Evolutionary conservation across 441 rosid genomes (phyloP).

Genomic region (Kokia cookei): DNA sequence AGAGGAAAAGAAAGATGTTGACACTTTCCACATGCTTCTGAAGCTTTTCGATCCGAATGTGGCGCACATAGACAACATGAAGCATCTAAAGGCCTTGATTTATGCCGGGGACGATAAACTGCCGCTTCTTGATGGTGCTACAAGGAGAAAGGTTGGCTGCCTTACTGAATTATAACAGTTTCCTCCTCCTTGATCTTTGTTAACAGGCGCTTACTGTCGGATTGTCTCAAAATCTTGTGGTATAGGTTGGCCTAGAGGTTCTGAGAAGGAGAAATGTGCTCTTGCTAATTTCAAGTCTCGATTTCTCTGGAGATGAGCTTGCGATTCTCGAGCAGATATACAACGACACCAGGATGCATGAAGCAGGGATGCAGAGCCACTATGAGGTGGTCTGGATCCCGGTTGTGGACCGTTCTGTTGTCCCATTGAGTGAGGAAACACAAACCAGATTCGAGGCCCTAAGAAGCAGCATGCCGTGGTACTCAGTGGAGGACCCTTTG

Average conservation of each 20-base stretch:
- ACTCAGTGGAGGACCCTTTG: constrained; percentile 46
- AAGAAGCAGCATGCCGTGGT: constrained; percentile 55
- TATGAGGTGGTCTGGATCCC: constrained; percentile 76
- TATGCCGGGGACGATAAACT: constrained; percentile 25
- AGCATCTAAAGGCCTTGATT: constrained; percentile 31
- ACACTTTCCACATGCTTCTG: constrained; percentile 19
- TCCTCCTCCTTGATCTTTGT: not conserved
- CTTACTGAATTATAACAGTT: not conserved
- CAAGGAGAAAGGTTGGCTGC: constrained; percentile 36
- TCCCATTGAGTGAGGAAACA: constrained; percentile 30
- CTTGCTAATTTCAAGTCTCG: constrained; percentile 53
- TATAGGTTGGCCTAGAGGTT: constrained; percentile 32
- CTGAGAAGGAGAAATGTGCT: constrained; percentile 58
- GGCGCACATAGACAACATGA: constrained; percentile 39
- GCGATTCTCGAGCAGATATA: constrained; percentile 53
- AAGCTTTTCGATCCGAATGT: constrained; percentile 5
- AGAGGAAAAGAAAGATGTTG: constrained; percentile 29
- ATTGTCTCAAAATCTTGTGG: not conserved
- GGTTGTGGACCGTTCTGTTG: constrained; percentile 27
- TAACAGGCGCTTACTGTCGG: not conserved
- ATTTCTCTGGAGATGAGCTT: constrained; percentile 51
- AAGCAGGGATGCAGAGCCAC: constrained; percentile 20
- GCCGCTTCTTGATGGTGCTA: constrained; percentile 31
- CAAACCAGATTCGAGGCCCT: constrained; percentile 35
- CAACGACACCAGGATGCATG: constrained; percentile 43